Evolutionary conservation across 129 eudicot genomes (phyloP).

Genomic region (Escallonia herrerae): DNA sequence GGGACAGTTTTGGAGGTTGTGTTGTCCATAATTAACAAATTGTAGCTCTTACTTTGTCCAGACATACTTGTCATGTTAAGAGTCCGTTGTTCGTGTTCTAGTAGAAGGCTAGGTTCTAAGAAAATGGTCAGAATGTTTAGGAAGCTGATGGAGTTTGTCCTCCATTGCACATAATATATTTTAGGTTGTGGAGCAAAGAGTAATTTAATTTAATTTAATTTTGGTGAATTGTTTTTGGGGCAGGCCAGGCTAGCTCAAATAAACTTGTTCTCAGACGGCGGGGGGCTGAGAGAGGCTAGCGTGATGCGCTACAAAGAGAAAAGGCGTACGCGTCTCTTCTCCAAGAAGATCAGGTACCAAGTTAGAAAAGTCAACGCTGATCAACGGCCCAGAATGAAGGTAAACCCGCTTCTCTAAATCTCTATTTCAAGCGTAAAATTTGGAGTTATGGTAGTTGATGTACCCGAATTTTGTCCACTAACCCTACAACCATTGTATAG

Average conservation of each 20-base stretch:
- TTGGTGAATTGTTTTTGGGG: neutral
- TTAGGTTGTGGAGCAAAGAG: neutral
- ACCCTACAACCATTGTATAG: neutral
- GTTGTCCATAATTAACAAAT: neutral
- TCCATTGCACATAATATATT: neutral
- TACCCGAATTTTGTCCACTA: too few relatives aligned
- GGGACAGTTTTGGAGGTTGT: neutral
- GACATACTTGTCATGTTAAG: slow-evolving; percentile 1
- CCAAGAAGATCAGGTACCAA: slow-evolving; percentile 86
- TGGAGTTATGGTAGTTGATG: neutral
- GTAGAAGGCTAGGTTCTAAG: neutral
- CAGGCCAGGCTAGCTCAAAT: slow-evolving; percentile 75
- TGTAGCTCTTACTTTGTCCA: neutral
- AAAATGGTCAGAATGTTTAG: neutral
- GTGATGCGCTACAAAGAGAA: slow-evolving; percentile 88
- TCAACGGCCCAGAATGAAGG: slow-evolving; percentile 94
- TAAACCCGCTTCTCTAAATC: slow-evolving; percentile 10
- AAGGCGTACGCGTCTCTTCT: slow-evolving; percentile 60
- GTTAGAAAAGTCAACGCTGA: slow-evolving; percentile 89
- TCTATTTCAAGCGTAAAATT: neutral
- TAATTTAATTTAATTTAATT: too few relatives aligned
- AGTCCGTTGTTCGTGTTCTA: neutral
- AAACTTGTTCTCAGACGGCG: slow-evolving; percentile 66
- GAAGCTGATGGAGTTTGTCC: neutral
- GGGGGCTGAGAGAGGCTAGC: slow-evolving; percentile 72